Evolutionary conservation across 139 green algal species (phyloP).

Genomic region (Bryopsis sp.): DNA sequence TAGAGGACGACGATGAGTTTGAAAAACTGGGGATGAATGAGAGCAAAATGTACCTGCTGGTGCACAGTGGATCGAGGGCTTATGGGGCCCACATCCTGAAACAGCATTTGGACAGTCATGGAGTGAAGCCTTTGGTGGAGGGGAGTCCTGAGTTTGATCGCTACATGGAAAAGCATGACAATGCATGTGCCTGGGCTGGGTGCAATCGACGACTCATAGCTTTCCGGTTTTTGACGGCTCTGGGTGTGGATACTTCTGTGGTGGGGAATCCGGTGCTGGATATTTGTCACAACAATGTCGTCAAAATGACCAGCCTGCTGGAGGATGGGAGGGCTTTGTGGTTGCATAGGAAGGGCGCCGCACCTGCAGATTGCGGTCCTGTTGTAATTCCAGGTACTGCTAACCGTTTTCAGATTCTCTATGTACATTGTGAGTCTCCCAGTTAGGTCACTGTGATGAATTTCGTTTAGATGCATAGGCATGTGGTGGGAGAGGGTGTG

Average conservation of each 20-base stretch:
- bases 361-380: slow-evolving; percentile 1
- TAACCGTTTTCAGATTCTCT: too few species aligned
- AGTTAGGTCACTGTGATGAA: too few species aligned
- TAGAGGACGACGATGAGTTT: not conserved
- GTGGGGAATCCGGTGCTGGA: not conserved
- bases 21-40: not conserved
- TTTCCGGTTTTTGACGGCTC: not conserved
- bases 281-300: slow-evolving; percentile 6
- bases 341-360: not conserved
- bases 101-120: not conserved
- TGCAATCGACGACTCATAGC: slow-evolving; percentile 4
- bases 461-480: too few species aligned
- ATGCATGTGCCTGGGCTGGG: not conserved
- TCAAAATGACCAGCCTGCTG: not conserved
- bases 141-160: not conserved
- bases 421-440: too few species aligned
- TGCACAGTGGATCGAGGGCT: not conserved
- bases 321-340: not conserved
- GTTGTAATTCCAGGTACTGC: not conserved
- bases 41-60: not conserved
- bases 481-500: too few species aligned
- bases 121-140: not conserved
- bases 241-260: not conserved
- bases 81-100: not conserved
- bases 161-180: not conserved